Percentiles rank a stretch among this genome's conserved stretches.
Evolutionary conservation across 345 rosid species (phyloP).

Genomic region (Jatropha curcas): DNA sequence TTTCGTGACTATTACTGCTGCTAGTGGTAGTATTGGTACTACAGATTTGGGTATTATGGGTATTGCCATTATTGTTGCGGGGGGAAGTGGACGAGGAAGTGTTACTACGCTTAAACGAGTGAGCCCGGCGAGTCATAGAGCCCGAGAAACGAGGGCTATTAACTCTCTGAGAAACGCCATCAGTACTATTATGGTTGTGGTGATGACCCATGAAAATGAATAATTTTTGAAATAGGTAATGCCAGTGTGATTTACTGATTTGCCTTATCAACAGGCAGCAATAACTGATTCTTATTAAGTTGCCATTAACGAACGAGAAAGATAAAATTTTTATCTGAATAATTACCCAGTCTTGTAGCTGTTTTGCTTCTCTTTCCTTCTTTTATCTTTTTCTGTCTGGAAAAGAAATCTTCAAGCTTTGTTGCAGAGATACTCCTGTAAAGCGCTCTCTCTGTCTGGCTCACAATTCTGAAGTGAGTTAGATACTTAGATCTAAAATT

Average conservation of each 20-base stretch:
- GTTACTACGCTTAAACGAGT: conserved; percentile 77
- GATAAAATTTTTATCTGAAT: neutral
- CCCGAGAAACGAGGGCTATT: conserved; percentile 91
- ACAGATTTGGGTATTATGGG: conserved; percentile 3
- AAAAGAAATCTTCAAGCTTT: too few species aligned
- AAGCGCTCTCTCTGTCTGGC: too few species aligned
- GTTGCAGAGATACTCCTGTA: too few species aligned
- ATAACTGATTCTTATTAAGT: too few species aligned
- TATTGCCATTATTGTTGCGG: conserved; percentile 8
- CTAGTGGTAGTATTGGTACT: conserved; percentile 9
- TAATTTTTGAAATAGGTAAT: neutral
- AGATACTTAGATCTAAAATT: too few species aligned
- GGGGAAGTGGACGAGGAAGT: conserved; percentile 19
- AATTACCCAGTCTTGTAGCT: too few species aligned
- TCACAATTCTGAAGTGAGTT: too few species aligned
- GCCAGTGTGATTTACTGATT: neutral
- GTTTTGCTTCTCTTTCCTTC: too few species aligned
- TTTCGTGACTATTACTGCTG: conserved; percentile 50
- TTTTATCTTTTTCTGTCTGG: too few species aligned
- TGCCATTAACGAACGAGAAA: conserved; percentile 13
- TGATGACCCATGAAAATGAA: conserved; percentile 47
- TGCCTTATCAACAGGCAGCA: too few species aligned
- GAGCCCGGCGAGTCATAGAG: conserved; percentile 85
- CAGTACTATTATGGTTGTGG: conserved; percentile 45
- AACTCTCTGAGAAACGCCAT: conserved; percentile 73